These are phyloP conservation scores for Fraxinus paxiana DNA, from an alignment of 305 asterid species.

Conservation along the genomic window DNA sequence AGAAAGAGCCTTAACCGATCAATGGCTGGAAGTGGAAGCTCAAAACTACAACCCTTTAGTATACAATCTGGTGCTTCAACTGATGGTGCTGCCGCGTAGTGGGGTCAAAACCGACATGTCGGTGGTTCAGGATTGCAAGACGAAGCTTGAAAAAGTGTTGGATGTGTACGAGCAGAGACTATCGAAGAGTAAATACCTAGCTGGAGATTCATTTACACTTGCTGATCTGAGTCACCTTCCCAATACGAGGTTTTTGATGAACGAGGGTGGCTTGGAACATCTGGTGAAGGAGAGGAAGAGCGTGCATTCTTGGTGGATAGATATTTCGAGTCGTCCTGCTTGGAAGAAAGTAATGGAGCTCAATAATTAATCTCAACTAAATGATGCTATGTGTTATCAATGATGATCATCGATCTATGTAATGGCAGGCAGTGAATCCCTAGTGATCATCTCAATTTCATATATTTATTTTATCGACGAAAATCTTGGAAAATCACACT, in stretches of 20 bases:
- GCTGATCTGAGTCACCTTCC: conserved; percentile 82
- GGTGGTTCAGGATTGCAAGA: conserved; percentile 40
- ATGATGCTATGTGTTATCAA: not conserved
- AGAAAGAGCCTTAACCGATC: conserved; percentile 73
- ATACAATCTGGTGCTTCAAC: conserved; percentile 60
- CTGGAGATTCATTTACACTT: conserved; percentile 60
- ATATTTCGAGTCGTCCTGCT: conserved; percentile 67
- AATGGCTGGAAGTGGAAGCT: conserved; percentile 83
- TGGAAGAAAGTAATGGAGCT: conserved; percentile 71
- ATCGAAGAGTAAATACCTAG: conserved; percentile 55
- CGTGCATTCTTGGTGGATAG: conserved; percentile 67
- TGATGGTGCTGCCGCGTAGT: conserved; percentile 48
- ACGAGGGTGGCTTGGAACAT: conserved; percentile 46
- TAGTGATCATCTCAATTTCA: not conserved
- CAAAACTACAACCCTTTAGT: conserved; percentile 69
- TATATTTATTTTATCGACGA: too few species aligned
- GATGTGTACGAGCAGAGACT: conserved; percentile 72
- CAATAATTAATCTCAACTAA: conserved; percentile 13
- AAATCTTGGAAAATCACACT: not conserved
- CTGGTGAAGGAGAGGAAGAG: conserved; percentile 47
- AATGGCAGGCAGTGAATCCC: not conserved
- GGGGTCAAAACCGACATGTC: conserved; percentile 42
- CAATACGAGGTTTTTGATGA: conserved; percentile 56
- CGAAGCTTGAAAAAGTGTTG: conserved; percentile 59
- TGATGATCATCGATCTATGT: not conserved